phyloP scores from a whole-genome alignment of 345 rosid species.

The Turnera subulata region DNA sequence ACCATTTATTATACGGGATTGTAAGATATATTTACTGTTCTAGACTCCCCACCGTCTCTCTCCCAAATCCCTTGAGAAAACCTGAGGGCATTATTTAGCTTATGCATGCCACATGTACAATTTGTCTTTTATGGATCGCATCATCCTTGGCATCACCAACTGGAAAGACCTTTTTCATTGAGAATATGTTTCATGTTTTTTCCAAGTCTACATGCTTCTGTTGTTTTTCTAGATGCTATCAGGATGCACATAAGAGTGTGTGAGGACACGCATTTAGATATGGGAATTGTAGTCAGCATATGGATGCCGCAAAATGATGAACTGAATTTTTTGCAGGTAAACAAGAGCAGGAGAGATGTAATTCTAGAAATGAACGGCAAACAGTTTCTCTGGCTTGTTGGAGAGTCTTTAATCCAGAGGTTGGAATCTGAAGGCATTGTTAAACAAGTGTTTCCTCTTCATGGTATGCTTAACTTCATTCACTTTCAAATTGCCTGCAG shows the following conservation, averaged over 20 bases:
- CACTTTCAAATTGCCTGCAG: constrained; percentile 7
- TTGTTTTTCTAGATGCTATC: too few species aligned
- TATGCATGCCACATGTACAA: background rate
- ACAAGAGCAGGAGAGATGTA: constrained; percentile 30
- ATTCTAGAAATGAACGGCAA: constrained; percentile 42
- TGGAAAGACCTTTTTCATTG: too few species aligned
- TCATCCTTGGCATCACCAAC: background rate
- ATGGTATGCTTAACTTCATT: constrained; percentile 45
- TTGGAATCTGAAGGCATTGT: constrained; percentile 66
- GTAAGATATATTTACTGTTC: constrained; percentile 37
- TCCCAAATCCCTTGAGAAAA: too few species aligned
- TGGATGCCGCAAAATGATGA: background rate
- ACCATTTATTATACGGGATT: constrained; percentile 54
- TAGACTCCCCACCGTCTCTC: too few species aligned
- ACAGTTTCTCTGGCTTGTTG: constrained; percentile 56
- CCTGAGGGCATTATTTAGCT: background rate
- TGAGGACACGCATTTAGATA: too few species aligned
- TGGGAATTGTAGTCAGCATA: background rate
- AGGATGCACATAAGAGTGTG: too few species aligned
- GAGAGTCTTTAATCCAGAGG: constrained; percentile 60
- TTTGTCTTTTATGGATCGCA: too few species aligned
- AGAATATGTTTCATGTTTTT: too few species aligned
- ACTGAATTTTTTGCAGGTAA: constrained; percentile 45
- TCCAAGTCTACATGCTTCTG: too few species aligned
- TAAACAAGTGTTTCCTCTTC: constrained; percentile 76